Evolutionary conservation across 176 grass and related monocot genomes (phyloP).

Genomic region (Secale cereale): DNA sequence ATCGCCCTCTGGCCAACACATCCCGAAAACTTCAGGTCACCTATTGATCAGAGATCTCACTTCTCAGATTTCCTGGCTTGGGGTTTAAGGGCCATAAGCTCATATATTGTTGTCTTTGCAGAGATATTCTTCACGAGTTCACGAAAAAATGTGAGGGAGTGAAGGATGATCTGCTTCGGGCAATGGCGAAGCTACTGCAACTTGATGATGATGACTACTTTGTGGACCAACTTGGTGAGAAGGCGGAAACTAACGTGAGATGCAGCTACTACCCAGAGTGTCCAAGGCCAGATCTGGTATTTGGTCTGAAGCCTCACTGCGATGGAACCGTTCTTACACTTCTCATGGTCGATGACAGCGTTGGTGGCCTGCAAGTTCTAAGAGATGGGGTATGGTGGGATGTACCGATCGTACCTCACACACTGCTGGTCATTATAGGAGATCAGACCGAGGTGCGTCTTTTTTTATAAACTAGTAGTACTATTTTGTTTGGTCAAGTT

Average conservation of each 20-base stretch:
- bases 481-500: no score
- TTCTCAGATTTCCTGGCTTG: no score
- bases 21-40: slow-evolving; percentile 37
- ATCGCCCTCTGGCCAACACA: slow-evolving; percentile 35
- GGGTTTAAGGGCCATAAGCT: no score
- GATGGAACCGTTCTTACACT: no score
- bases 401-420: slow-evolving; percentile 5
- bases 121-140: slow-evolving; percentile 37
- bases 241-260: neutral
- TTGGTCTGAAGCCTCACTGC: slow-evolving; percentile 21
- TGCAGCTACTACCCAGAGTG: slow-evolving; percentile 49
- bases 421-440: slow-evolving; percentile 43
- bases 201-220: slow-evolving; percentile 28
- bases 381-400: no score
- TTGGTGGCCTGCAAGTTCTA: neutral
- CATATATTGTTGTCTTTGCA: neutral
- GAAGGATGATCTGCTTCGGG: neutral
- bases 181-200: neutral
- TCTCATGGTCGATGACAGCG: no score
- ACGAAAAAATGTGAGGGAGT: neutral
- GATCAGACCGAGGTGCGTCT: no score
- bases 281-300: slow-evolving; percentile 34
- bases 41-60: no score
- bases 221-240: neutral
- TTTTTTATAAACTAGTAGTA: no score